Evolutionary conservation across 768 basidiomycete species (phyloP).

Genomic region (Cyclocybe aegerita): DNA sequence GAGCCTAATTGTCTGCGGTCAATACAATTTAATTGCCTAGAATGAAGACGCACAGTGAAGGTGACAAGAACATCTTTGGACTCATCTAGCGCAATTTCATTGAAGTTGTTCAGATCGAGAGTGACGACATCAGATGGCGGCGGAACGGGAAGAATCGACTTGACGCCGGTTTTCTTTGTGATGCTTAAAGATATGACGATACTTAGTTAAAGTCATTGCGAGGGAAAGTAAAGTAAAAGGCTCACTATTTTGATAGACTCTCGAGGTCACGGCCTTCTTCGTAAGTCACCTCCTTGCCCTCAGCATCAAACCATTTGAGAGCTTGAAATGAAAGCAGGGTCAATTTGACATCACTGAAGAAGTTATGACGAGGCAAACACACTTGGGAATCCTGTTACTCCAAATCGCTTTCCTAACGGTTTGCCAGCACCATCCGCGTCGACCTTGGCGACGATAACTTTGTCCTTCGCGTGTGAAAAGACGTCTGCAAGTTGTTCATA

Average conservation of each 20-base stretch:
- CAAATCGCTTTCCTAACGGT: conserved; percentile 73
- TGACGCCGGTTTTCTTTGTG: conserved; percentile 71
- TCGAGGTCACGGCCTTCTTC: conserved; percentile 82
- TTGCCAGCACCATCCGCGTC: conserved; percentile 90
- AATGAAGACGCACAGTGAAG: conserved; percentile 58
- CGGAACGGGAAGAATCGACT: conserved; percentile 86
- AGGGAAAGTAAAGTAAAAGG: neutral
- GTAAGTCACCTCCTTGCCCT: conserved; percentile 68
- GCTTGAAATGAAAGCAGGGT: conserved; percentile 45
- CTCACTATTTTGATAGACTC: conserved; percentile 73
- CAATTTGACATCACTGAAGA: conserved; percentile 1
- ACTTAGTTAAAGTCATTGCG: neutral
- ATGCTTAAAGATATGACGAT: conserved; percentile 46
- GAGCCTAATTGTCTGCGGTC: conserved; percentile 39
- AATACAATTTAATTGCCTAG: neutral
- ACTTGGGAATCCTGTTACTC: conserved; percentile 87
- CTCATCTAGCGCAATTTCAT: conserved; percentile 67
- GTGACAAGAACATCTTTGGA: conserved; percentile 84
- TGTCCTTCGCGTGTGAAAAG: conserved; percentile 75
- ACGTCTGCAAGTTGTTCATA: conserved; percentile 91
- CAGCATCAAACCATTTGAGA: conserved; percentile 84
- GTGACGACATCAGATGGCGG: conserved; percentile 69
- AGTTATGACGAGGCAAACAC: conserved; percentile 28
- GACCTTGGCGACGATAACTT: conserved; percentile 87
- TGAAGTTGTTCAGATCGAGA: conserved; percentile 72